Base-by-base conservation (phyloP, 1,139 yeast species). In the Debaryomycetaceae sp. region DNA sequence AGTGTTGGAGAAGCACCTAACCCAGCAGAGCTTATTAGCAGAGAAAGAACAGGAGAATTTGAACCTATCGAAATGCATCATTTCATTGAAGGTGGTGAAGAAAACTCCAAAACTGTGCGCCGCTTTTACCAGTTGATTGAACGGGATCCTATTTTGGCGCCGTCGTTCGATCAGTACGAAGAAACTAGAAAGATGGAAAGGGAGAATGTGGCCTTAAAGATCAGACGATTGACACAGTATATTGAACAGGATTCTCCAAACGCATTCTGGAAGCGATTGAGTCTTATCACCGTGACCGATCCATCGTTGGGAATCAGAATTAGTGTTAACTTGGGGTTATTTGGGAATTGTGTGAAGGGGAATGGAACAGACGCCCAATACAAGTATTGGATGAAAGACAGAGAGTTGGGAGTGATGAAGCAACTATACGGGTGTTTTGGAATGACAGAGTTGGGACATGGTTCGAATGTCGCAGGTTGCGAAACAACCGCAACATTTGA, bases 371-470 rank as follows among this genome's bases (percentile, higher is more conserved):
- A 67, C 34, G 75, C 64, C 30, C 84, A 74, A 67, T 79, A 54
- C 64, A 64, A 78, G 30, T 88, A 79, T 66, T 89, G 96, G 96
- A 73, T 87, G 39, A 63, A 69, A 43, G 79, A 79, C 52, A 74
- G 83, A 53, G 95, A 94, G 46, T 87, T 95, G 9, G 67, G 73
- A 15, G 65, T 67, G 46, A 65, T 85, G 43, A 80, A 75, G 53
- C 82, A 79, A 41, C 76, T 89, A 46, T 87, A 86, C 56, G 96
- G 96, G 13, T 88, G 96, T 66, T 89, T 89, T 62, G 88, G 87
- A 40, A 88, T 89, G 96, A 89, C 96, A 17, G 97, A 89, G 65
- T 67, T 89, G 58, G 96, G 88, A 8, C 97, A 89, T 58, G 97
- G 97, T 32, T 87, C 96, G 30, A 88, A 89, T 57, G 96, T 89